phyloP scores from a whole-genome alignment of 2,329 filamentous ascomycete genomes.

The Knufia petricola region DNA sequence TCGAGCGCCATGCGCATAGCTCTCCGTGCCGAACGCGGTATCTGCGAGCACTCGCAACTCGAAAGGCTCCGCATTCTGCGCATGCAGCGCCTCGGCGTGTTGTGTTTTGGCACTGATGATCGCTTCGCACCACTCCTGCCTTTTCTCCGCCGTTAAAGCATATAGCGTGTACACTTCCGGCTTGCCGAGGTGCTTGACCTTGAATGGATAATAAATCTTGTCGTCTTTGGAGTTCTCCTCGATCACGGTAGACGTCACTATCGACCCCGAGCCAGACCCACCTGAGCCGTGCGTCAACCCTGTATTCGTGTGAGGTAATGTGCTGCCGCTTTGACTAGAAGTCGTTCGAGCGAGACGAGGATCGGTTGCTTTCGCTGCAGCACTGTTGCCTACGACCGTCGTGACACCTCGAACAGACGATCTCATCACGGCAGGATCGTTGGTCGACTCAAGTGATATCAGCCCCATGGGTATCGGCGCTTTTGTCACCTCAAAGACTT shows the following conservation, averaged over 20 bases:
- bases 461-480: slow-evolving; percentile 95
- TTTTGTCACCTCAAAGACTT: slow-evolving; percentile 88
- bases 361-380: slow-evolving; percentile 33
- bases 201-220: slow-evolving; percentile 86
- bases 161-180: slow-evolving; percentile 81
- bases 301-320: slow-evolving; percentile 59
- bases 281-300: slow-evolving; percentile 41
- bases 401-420: slow-evolving; percentile 60
- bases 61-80: slow-evolving; percentile 95
- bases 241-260: slow-evolving; percentile 39
- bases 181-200: slow-evolving; percentile 87
- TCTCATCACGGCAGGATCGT: slow-evolving; percentile 84
- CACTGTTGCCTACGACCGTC: slow-evolving; percentile 50
- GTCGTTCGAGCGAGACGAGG: slow-evolving; percentile 46
- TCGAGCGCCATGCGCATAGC: slow-evolving; percentile 34
- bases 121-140: slow-evolving; percentile 83
- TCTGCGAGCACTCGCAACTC: slow-evolving; percentile 84
- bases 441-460: slow-evolving; percentile 80
- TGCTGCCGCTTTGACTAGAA: slow-evolving; percentile 38
- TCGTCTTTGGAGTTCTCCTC: slow-evolving; percentile 56
- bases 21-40: slow-evolving; percentile 76
- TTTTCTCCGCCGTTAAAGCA: slow-evolving; percentile 62
- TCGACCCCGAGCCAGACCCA: slow-evolving; percentile 31
- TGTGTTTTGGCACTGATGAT: slow-evolving; percentile 92
- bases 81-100: slow-evolving; percentile 77